Conservation (phyloP, 345 rosid genomes). For the Heritiera littoralis region DNA sequence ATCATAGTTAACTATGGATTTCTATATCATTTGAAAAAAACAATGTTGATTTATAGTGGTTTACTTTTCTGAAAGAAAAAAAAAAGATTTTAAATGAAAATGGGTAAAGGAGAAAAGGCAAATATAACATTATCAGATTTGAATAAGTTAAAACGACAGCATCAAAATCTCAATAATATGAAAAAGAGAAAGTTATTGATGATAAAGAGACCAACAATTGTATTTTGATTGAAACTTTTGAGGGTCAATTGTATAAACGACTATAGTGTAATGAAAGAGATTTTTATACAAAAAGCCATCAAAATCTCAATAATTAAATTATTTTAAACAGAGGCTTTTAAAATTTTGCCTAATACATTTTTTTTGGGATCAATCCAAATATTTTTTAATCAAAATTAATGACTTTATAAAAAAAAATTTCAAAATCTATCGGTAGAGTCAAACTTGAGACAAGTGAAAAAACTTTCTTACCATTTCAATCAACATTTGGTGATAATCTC, state of each 20-base stretch:
- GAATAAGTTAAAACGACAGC: not conserved
- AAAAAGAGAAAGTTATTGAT: not conserved
- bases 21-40: not conserved
- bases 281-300: not conserved
- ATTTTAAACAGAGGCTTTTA: too few relatives aligned
- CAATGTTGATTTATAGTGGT: too few relatives aligned
- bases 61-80: not conserved
- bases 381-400: too few relatives aligned
- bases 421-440: too few relatives aligned
- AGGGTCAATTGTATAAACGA: not conserved
- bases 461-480: too few relatives aligned
- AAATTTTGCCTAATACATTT: too few relatives aligned
- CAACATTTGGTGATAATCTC: not conserved
- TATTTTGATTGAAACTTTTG: not conserved
- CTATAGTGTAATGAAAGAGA: not conserved
- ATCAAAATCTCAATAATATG: conserved; percentile 22
- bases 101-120: not conserved
- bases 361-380: too few relatives aligned
- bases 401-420: too few relatives aligned
- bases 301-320: not conserved
- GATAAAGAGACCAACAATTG: not conserved
- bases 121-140: not conserved
- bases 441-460: too few relatives aligned
- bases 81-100: not conserved
- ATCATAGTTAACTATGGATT: not conserved